Evolutionary conservation across 2,329 filamentous ascomycete species (phyloP).

Genomic region (Aspergillus eucalypticola): DNA sequence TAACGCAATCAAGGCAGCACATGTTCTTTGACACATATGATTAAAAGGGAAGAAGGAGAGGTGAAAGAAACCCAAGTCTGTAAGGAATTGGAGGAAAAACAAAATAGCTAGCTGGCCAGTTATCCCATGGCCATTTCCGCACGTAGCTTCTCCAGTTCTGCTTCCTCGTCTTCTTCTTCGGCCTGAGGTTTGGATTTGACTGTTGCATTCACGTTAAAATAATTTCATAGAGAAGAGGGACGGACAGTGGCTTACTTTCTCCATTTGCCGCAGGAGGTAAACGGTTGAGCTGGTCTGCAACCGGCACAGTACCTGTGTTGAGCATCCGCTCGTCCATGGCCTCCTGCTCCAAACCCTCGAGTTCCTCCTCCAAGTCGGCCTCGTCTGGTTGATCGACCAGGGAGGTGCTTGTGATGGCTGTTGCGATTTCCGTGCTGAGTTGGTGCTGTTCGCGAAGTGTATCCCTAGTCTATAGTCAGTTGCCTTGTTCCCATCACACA

Average conservation of each 20-base stretch:
- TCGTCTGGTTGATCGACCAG: conserved; percentile 76
- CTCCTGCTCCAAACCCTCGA: conserved; percentile 87
- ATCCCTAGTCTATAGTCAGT: conserved; percentile 62
- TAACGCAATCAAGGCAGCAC: background rate
- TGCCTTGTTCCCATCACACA: background rate
- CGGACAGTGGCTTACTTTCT: conserved; percentile 64
- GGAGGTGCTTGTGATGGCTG: conserved; percentile 73
- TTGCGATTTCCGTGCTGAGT: conserved; percentile 88
- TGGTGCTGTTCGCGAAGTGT: conserved; percentile 86
- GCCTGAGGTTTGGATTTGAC: conserved; percentile 50
- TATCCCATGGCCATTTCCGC: conserved; percentile 93
- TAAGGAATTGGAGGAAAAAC: background rate
- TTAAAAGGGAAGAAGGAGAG: background rate
- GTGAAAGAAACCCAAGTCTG: conserved; percentile 1
- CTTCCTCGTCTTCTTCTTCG: conserved; percentile 94
- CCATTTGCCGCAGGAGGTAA: conserved; percentile 73
- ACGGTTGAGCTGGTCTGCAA: conserved; percentile 73
- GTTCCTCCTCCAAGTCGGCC: conserved; percentile 77
- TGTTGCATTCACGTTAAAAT: conserved; percentile 24
- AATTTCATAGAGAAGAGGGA: background rate
- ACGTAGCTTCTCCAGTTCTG: conserved; percentile 86
- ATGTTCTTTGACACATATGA: conserved; percentile 3
- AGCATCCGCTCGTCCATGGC: conserved; percentile 92
- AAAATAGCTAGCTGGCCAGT: background rate
- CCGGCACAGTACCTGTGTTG: conserved; percentile 80